Conservation (phyloP, 257 asterid genomes). For the Solanum microdontum region DNA sequence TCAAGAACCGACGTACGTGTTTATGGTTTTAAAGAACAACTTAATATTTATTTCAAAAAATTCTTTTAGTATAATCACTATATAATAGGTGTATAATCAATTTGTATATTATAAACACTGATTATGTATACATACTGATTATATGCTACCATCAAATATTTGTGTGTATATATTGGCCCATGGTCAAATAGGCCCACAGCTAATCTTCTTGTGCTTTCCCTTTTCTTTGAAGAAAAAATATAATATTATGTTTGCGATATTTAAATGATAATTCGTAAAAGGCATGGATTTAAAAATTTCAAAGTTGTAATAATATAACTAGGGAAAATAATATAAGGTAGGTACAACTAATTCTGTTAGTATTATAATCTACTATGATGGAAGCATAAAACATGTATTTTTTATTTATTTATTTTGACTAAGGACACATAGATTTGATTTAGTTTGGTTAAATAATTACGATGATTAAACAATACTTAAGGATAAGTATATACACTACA, state of each 20-base stretch:
- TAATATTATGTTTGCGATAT: background rate
- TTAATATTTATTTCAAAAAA: no score
- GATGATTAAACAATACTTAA: background rate
- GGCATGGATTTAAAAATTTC: background rate
- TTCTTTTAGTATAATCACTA: background rate
- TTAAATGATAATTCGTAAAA: background rate
- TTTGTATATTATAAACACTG: background rate
- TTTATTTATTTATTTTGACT: background rate
- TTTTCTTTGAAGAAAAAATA: background rate
- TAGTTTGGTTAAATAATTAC: background rate
- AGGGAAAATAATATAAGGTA: background rate
- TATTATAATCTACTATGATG: background rate
- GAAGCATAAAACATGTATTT: background rate
- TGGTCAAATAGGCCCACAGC: background rate
- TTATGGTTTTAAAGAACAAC: background rate
- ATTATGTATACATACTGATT: background rate
- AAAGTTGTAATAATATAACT: background rate
- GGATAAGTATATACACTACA: background rate
- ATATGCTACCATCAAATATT: background rate
- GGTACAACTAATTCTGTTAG: background rate
- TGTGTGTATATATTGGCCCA: background rate
- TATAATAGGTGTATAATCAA: background rate
- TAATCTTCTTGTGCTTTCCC: background rate
- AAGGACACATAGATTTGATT: background rate
- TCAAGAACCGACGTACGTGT: background rate